phyloP scores from a whole-genome alignment of 179 eudicot species.

The Spinacia oleracea region DNA sequence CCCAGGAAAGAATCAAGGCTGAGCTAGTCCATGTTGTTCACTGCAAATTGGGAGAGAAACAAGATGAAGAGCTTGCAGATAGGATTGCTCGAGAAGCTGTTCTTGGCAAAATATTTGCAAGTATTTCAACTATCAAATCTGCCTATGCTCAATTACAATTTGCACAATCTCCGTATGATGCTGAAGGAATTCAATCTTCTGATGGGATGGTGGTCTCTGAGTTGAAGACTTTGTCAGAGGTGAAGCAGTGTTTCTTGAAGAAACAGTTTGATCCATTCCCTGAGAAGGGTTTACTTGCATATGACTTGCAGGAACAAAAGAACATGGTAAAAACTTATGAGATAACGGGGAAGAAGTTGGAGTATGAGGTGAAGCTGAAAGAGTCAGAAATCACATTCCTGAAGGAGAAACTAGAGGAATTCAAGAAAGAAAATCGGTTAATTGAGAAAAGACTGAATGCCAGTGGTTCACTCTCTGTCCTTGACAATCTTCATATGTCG shows the following conservation, averaged over 20 bases:
- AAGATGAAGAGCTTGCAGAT: constrained; percentile 31
- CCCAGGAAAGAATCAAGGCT: constrained; percentile 35
- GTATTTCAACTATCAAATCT: constrained; percentile 49
- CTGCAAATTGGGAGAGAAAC: constrained; percentile 26
- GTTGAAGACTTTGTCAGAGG: constrained; percentile 39
- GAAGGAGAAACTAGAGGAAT: constrained; percentile 40
- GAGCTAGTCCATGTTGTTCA: constrained; percentile 31
- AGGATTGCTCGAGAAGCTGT: constrained; percentile 41
- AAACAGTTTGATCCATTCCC: constrained; percentile 47
- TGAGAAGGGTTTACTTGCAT: constrained; percentile 34
- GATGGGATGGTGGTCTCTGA: constrained; percentile 44
- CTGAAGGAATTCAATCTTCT: constrained; percentile 42
- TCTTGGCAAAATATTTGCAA: constrained; percentile 46
- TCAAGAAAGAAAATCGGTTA: constrained; percentile 39
- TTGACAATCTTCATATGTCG: constrained; percentile 46
- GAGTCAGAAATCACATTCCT: constrained; percentile 39
- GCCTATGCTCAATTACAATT: constrained; percentile 52
- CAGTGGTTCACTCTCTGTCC: constrained; percentile 43
- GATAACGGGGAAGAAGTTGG: constrained; percentile 42
- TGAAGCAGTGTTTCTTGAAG: constrained; percentile 44
- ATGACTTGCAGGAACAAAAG: constrained; percentile 47
- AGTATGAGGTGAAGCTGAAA: constrained; percentile 39
- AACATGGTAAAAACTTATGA: constrained; percentile 44
- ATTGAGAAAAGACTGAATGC: constrained; percentile 48
- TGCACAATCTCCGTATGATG: constrained; percentile 50